Base-by-base conservation (phyloP, 768 basidiomycete species). In the Lactarius indigo region DNA sequence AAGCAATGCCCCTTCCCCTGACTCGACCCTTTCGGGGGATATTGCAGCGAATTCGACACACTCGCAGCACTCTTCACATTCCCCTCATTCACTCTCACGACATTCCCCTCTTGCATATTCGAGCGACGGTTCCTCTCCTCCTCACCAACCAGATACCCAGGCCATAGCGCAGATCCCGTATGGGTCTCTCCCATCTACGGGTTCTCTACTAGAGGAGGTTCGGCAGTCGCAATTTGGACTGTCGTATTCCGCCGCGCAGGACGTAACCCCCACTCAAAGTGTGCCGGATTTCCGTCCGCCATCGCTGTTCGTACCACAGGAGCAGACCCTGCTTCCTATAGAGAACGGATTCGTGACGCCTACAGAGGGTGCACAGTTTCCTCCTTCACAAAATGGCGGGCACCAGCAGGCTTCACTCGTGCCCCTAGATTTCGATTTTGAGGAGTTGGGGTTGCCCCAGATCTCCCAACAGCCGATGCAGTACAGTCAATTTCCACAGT, bases 401-500 rank as follows among this genome's bases (percentile, higher is more conserved):
- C 57, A 2, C 6, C 57, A 68, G n/a, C 66, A 59, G 42, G 33
- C 55, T 50, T 42, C 33, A n/a, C 6, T 56, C 15, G 17, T 35
- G 12, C 4, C 52, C 8, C n/a, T 64, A n/a, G 62, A 68, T 17
- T 30, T 68, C 30, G 58, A 68, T 26, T 26, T 68, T 13, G 62
- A 64, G 5, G 52, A 41, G 3, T 28, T 68, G 41, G 66, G 58
- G 7, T 30, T 68, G 8, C 52, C 57, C 44, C 41, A 33, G 10
- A 12, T 44, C 18, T 26, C 62, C 12, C 62, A 64, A 42, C 62
- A 59, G 52, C 58, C 58, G 33, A 64, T 64, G 63, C 58, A 64
- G 26, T 68, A 68, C 30, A 60, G 15, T 17, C 66, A 60, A 50
- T 68, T 44, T 18, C 66, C 66, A 13, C 66, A 64, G 41, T 20